Evolutionary conservation across 495 filamentous ascomycete genomes (phyloP).

Genomic region (Penicillium canariense): DNA sequence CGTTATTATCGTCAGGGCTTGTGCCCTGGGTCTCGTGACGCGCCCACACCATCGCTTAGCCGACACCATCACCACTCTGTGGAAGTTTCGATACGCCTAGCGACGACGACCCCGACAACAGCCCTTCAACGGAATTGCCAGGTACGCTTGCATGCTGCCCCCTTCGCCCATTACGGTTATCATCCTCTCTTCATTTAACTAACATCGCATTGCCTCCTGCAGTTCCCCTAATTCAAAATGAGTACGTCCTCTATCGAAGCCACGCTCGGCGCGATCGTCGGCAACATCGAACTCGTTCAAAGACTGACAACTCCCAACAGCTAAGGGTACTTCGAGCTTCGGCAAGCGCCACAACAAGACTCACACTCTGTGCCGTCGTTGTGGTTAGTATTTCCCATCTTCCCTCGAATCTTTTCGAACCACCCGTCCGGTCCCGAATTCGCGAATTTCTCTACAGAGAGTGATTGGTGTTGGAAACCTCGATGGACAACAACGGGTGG

Average conservation of each 20-base stretch:
- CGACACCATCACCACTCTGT: slow-evolving; percentile 34
- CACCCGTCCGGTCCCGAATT: slow-evolving; percentile 19
- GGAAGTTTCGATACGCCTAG: slow-evolving; percentile 46
- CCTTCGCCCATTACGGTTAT: not conserved
- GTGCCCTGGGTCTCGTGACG: slow-evolving; percentile 34
- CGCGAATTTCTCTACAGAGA: slow-evolving; percentile 25
- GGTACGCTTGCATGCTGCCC: slow-evolving; percentile 34
- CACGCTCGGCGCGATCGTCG: slow-evolving; percentile 25
- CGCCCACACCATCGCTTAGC: slow-evolving; percentile 44
- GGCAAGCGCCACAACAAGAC: slow-evolving; percentile 99
- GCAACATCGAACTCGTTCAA: slow-evolving; percentile 29
- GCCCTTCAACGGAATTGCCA: slow-evolving; percentile 52
- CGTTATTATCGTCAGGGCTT: slow-evolving; percentile 31
- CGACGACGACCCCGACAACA: slow-evolving; percentile 53
- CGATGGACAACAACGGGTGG: slow-evolving; percentile 19
- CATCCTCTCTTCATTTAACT: slow-evolving; percentile 9
- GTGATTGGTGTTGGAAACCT: slow-evolving; percentile 18
- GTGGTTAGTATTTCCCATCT: slow-evolving; percentile 68
- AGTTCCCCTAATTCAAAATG: slow-evolving; percentile 63
- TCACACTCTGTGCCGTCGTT: slow-evolving; percentile 98
- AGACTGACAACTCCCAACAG: slow-evolving; percentile 51
- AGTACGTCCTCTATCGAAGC: slow-evolving; percentile 50
- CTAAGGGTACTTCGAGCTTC: slow-evolving; percentile 96
- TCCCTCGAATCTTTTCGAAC: slow-evolving; percentile 17
- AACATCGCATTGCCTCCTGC: slow-evolving; percentile 14